A percentile compares a stretch with the other conserved stretches of the same genome.
phyloP scores from a whole-genome alignment of 257 asterid genomes.

The Ballota nigra region DNA sequence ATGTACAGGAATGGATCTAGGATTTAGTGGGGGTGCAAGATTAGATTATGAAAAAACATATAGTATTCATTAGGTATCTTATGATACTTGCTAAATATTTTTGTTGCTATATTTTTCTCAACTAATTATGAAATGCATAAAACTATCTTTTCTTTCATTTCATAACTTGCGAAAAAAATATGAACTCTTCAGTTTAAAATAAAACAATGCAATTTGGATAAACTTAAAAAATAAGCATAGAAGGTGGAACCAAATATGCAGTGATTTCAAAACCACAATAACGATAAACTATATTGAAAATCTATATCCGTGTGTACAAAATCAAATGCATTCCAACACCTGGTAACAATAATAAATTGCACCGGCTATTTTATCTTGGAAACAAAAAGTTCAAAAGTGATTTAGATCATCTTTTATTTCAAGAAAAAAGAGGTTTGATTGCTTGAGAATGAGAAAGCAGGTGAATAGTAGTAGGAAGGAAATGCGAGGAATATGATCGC shows the following conservation, averaged over 20 bases:
- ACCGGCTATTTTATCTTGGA: too few relatives aligned
- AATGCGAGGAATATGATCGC: not conserved
- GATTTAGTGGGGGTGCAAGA: not conserved
- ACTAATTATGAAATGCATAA: not conserved
- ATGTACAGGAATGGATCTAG: not conserved
- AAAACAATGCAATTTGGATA: not conserved
- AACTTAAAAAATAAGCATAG: not conserved
- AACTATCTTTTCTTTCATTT: not conserved
- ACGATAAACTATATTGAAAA: too few relatives aligned
- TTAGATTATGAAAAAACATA: not conserved
- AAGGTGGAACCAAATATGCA: not conserved
- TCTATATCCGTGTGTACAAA: too few relatives aligned
- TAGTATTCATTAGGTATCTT: not conserved
- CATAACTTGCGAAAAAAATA: not conserved
- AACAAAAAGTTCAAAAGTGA: too few relatives aligned
- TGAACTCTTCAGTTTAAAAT: not conserved
- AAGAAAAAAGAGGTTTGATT: too few relatives aligned
- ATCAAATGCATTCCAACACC: too few relatives aligned
- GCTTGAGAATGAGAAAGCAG: too few relatives aligned
- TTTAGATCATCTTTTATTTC: too few relatives aligned
- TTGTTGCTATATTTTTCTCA: not conserved
- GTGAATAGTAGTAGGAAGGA: not conserved
- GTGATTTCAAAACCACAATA: not conserved
- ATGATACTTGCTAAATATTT: not conserved
- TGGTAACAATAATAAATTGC: too few relatives aligned